Evolutionary conservation across 2,329 filamentous ascomycete genomes (phyloP), one percentile per base, ranked within the genome.

Genomic region (Aspergillus aculeatus): DNA sequence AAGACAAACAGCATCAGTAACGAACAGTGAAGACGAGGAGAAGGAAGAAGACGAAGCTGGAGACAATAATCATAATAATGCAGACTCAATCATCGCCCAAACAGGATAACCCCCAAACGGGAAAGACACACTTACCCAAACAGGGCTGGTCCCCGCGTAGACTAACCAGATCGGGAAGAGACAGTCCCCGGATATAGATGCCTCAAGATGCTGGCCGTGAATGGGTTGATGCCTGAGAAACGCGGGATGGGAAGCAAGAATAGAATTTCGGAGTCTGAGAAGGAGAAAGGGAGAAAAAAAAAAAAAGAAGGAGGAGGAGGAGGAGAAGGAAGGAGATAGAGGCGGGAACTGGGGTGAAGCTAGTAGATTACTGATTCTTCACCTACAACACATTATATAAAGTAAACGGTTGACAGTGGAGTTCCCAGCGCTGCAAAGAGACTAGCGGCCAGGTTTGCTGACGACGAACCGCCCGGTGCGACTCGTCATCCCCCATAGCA

Each of bases 101-200:
- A 66, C 50, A 67, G 67, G 60, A 60, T 63, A 67, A 68, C 64
- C 55, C 66, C 68, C 60, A 66, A 68, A 69, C 60, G 69, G 66
- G 66, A 71, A 58, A 52, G 57, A 47, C 54, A 56, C 26, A 62
- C 65, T 62, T 64, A 61, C 65, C 58, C 50, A 35, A 66, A 61
- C 54, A 64, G 51, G 69, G 62, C 57, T 57, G 50, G 60, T 60
- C 58, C 67, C 67, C 70, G 70, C 68, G 64, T 59, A 52, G 61
- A 21, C 62, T 63, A 62, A 44, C 63, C 48, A 12, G 41, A 64
- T 63, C 31, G 52, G 65, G 65, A 52, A 61, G 50, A 32, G 57
- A 56, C 58, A 57, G 52, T 52, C 57, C 48, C 51, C 29, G 29
- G 47, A 21, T 29, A 47, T 19, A 16, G 24, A 21, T 54, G 60